phyloP scores from a whole-genome alignment of 768 basidiomycete species.

The Psilocybe sp. region DNA sequence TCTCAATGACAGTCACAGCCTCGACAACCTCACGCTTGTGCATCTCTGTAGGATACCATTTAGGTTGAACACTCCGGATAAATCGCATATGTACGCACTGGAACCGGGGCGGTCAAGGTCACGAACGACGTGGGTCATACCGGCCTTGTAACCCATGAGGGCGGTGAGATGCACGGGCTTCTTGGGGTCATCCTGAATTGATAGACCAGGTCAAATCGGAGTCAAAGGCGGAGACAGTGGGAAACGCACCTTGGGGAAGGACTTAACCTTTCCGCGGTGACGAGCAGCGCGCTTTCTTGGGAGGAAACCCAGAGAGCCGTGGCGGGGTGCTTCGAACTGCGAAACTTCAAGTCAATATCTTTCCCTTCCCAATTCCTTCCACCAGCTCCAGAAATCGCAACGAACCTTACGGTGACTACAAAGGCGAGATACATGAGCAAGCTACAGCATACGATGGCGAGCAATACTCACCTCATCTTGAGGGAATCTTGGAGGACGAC shows the following conservation, averaged over 20 bases:
- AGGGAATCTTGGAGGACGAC: slow-evolving; percentile 39
- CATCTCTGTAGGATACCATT: slow-evolving; percentile 71
- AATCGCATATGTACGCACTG: slow-evolving; percentile 59
- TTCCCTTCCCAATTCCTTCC: slow-evolving; percentile 5
- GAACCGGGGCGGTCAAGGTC: slow-evolving; percentile 99
- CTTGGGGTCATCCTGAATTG: slow-evolving; percentile 91
- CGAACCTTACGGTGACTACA: slow-evolving; percentile 85
- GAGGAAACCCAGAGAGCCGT: slow-evolving; percentile 96
- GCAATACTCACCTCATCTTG: slow-evolving; percentile 62
- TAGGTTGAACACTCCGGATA: not conserved
- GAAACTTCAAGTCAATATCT: slow-evolving; percentile 10
- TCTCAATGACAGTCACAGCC: slow-evolving; percentile 94
- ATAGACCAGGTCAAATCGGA: slow-evolving; percentile 7
- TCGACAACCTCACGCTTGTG: slow-evolving; percentile 99
- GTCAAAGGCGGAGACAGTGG: not conserved
- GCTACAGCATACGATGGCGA: not conserved
- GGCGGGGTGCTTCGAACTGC: slow-evolving; percentile 97
- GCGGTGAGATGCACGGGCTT: slow-evolving; percentile 99
- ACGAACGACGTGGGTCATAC: slow-evolving; percentile 99
- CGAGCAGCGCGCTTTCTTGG: slow-evolving; percentile 96
- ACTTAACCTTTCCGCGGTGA: slow-evolving; percentile 98
- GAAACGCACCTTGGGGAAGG: slow-evolving; percentile 88
- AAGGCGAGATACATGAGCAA: slow-evolving; percentile 10
- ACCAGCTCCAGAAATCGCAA: slow-evolving; percentile 10
- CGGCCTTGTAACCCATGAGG: slow-evolving; percentile 99